Percentiles rank a stretch among this genome's conserved stretches.
These are phyloP conservation scores for Dryadomyces quercus-mongolicae DNA, from an alignment of 2,329 filamentous ascomycete species.

Conservation along the genomic window DNA sequence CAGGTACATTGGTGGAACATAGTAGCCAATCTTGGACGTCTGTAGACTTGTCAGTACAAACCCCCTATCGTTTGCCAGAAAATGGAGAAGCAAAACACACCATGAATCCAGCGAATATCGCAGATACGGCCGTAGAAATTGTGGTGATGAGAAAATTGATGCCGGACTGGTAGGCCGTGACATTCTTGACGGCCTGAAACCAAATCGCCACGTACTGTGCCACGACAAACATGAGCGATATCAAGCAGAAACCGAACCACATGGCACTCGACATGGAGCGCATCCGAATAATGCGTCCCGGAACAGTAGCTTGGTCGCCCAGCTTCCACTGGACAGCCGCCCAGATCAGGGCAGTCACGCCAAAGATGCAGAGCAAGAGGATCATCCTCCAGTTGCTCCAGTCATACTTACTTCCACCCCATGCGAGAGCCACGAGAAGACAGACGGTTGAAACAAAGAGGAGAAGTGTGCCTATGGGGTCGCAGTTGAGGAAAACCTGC, in stretches of 20 bases:
- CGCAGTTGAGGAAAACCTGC: background rate
- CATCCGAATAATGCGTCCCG: conserved; percentile 25
- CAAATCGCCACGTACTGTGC: conserved; percentile 16
- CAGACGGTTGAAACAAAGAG: conserved; percentile 23
- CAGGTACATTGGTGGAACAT: conserved; percentile 16
- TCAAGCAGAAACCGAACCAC: conserved; percentile 5
- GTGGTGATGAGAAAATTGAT: conserved; percentile 13
- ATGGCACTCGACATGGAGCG: conserved; percentile 15
- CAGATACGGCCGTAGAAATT: conserved; percentile 3
- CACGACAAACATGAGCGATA: conserved; percentile 6
- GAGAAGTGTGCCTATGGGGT: conserved; percentile 7
- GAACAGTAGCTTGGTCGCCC: conserved; percentile 27
- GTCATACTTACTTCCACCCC: conserved; percentile 28
- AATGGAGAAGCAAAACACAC: conserved; percentile 2
- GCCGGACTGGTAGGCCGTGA: conserved; percentile 16
- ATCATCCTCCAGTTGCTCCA: conserved; percentile 27
- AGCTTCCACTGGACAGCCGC: conserved; percentile 23
- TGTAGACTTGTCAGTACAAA: background rate
- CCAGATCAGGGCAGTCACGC: conserved; percentile 21
- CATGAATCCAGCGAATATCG: conserved; percentile 8
- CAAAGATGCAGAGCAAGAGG: conserved; percentile 23
- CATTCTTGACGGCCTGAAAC: conserved; percentile 17
- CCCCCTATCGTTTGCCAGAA: background rate
- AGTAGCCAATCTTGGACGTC: conserved; percentile 16
- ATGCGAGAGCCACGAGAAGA: conserved; percentile 35